Evolutionary conservation across 306 rosid species (phyloP).

Genomic region (Rubus parviflorus): DNA sequence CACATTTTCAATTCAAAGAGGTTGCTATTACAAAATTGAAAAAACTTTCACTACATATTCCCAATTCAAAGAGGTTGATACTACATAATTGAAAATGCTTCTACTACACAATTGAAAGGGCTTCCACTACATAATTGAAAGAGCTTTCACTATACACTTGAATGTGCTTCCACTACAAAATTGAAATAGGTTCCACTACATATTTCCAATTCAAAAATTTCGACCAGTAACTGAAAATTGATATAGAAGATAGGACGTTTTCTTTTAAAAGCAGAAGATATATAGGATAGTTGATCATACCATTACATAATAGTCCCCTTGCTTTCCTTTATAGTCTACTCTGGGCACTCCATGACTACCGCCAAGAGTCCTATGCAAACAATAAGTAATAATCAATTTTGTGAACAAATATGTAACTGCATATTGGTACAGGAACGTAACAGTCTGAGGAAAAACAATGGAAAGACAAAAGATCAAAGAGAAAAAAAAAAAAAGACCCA

Average conservation of each 20-base stretch:
- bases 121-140: too few relatives aligned
- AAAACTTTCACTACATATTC: too few relatives aligned
- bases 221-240: constrained; percentile 8
- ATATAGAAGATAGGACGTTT: constrained; percentile 2
- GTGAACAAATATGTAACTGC: background rate
- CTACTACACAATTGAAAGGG: too few relatives aligned
- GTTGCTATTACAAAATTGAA: too few relatives aligned
- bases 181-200: too few relatives aligned
- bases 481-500: constrained; percentile 32
- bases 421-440: background rate
- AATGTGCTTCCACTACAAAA: too few relatives aligned
- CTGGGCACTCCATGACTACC: constrained; percentile 96
- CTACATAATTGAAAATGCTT: too few relatives aligned
- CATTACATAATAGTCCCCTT: constrained; percentile 89
- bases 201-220: background rate
- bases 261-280: background rate
- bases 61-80: too few relatives aligned
- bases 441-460: background rate
- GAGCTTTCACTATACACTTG: too few relatives aligned
- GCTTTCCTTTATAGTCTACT: constrained; percentile 87
- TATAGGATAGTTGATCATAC: constrained; percentile 43
- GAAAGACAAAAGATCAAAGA: constrained; percentile 9
- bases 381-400: constrained; percentile 8
- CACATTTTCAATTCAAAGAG: too few relatives aligned
- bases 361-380: constrained; percentile 69